Evolutionary conservation across 768 basidiomycete species (phyloP).

Genomic region (button mushroom (Agaricus bisporus)): DNA sequence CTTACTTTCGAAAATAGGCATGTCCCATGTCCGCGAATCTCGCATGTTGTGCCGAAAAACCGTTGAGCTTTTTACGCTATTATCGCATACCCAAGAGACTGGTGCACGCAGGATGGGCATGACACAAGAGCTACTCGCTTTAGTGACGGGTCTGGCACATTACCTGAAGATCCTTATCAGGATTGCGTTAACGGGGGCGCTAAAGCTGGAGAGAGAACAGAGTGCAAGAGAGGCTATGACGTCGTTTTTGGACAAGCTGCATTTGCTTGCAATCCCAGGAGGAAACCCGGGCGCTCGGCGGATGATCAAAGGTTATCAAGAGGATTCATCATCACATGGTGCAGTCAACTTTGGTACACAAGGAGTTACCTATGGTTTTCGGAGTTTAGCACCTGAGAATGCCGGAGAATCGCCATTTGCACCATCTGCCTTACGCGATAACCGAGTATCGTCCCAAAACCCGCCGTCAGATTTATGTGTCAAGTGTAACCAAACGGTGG

Average conservation of each 20-base stretch:
- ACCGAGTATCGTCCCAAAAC: constrained; percentile 39
- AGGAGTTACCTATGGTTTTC: constrained; percentile 88
- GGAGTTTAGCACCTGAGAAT: constrained; percentile 85
- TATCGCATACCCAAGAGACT: constrained; percentile 94
- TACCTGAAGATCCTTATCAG: constrained; percentile 99
- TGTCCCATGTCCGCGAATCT: constrained; percentile 97
- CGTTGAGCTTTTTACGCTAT: constrained; percentile 93
- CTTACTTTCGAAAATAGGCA: constrained; percentile 46
- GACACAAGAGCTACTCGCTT: constrained; percentile 93
- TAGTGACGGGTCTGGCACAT: constrained; percentile 98
- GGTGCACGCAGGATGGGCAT: constrained; percentile 89
- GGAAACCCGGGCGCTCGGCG: constrained; percentile 75
- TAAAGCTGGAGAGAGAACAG: constrained; percentile 92
- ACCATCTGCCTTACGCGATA: constrained; percentile 29
- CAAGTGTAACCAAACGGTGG: constrained; percentile 83
- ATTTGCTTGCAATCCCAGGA: constrained; percentile 82
- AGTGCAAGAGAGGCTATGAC: constrained; percentile 77
- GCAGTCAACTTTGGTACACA: constrained; percentile 69
- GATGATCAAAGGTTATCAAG: constrained; percentile 70
- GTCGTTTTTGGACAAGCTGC: constrained; percentile 88
- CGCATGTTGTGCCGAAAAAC: constrained; percentile 98
- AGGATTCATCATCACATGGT: constrained; percentile 42
- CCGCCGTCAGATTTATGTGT: constrained; percentile 90
- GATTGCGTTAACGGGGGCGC: constrained; percentile 91
- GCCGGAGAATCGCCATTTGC: constrained; percentile 84